Conservation (phyloP, 345 rosid species). For the Hibiscus syriacus region DNA sequence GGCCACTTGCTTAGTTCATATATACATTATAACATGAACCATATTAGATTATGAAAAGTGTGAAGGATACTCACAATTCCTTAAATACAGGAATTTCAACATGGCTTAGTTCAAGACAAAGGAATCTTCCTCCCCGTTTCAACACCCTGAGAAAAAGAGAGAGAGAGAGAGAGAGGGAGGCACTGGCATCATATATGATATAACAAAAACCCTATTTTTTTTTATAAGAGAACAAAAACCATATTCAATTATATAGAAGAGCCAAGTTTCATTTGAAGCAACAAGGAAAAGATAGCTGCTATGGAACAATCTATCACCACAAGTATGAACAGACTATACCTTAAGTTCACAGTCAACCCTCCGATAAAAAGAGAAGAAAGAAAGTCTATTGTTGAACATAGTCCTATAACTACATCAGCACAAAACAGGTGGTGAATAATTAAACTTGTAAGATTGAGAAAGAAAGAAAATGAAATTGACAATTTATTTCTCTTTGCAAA, state of each 20-base stretch:
- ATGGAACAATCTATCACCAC: background rate
- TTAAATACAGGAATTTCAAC: slow-evolving; percentile 79
- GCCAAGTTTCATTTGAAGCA: background rate
- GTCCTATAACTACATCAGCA: background rate
- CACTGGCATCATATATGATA: background rate
- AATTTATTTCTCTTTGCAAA: background rate
- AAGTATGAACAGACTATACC: background rate
- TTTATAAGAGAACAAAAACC: too few species aligned
- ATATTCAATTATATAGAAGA: background rate
- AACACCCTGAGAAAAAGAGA: slow-evolving; percentile 54
- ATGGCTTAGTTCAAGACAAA: slow-evolving; percentile 94
- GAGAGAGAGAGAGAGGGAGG: slow-evolving; percentile 4
- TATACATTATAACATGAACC: too few species aligned
- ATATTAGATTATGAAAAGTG: background rate
- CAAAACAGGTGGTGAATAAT: background rate
- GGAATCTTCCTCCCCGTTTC: slow-evolving; percentile 87
- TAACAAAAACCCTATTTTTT: background rate
- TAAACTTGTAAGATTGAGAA: background rate
- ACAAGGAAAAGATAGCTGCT: background rate
- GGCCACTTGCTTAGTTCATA: background rate
- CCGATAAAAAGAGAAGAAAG: background rate
- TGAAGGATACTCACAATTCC: slow-evolving; percentile 57
- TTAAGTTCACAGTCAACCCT: background rate
- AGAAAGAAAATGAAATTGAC: background rate
- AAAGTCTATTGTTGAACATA: background rate